Evolutionary conservation across 306 rosid species (phyloP), one percentile per base, ranked within the genome.

Genomic region (Malus orientalis): DNA sequence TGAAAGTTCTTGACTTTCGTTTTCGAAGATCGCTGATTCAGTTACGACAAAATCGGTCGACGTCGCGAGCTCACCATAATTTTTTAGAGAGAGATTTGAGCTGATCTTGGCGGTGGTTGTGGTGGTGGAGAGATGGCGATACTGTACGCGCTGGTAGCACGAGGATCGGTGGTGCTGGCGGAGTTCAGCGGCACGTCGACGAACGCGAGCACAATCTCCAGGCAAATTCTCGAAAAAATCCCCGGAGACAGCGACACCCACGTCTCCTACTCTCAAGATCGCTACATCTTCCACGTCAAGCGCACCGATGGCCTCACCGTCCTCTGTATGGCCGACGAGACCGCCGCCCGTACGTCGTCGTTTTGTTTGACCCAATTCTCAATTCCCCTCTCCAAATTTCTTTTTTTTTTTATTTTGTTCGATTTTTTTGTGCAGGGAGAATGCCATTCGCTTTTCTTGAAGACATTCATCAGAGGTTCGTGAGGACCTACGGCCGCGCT

Each of bases 281-380:
- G 99, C 3, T 90, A 82, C 75, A 85, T 96, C 79, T 96, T 96
- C 76, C 99, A 96, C 78, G 90, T 92, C 33, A 93, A 91, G 76
- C 95, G 99, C 75, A 92, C 99, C 86, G 99, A 96, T 32, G 99
- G 97, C 58, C 99, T 96, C 78, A 91, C 99, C 79, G 97, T 92
- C 74, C 98, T 96, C 82, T 96, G 99, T 78, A 91, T 96, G 96
- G 98, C 99, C 76, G 98, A 96, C 76, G 99, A 96, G 45, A 78
- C 85, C 73, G 92, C 92, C 73, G 99, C 98, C 69, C 80, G 98
- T 93, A 57, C 66, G 93, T 78, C 51, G 32, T 74, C 60, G 70
- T 55, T 20, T 32, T 51, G 55, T 62, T 23, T 22, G 11, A 13
- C 8, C 18, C 66, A 51, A 11, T 25, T 3, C 15, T 11, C 14